Evolutionary conservation across 176 grass and related monocot genomes (phyloP), one percentile per base, ranked within the genome.

Genomic region (Bonia amplexicaulis): DNA sequence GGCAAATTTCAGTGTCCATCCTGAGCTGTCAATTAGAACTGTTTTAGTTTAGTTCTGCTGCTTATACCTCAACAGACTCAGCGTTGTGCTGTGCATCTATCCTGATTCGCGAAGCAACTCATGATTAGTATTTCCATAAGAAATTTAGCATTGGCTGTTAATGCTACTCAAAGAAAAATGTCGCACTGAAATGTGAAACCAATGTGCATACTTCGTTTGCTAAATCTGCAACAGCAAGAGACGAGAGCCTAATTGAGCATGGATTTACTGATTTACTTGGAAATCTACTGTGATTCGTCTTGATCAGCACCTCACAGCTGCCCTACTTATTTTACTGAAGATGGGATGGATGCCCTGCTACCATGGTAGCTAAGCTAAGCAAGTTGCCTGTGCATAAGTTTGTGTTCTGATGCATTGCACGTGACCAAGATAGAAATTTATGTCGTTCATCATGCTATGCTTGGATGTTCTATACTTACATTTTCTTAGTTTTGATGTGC

Each of bases 401-500:
- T 81, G 29, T 90, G 59, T 77, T 10, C 20, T 57, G 64, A 71
- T 82, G 54, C 12, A 66, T 19, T 76, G 12, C 35, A 42, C 23
- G 66, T 27, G 52, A 59, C 68, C 69, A 59, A 68, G 26, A 57
- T 68, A 67, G 4, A 76, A 60, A 69, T 12, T 53, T 73, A 67
- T 75, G 16, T 61, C 13, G 7, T 39, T 71, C 57, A 59, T 78
- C 66, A 83, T 68, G 58, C 51, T 42, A 47, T 40, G 16, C 45
- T 74, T 51, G 40, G 17, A 51, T 66, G 12, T 49, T 87, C 41
- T 77, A 13, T 60, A 48, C 68, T 74, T 6, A 79, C 53, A 29
- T 71, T 67, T 48, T 90, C 11, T 61, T 68, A 44, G 7, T 74
- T 82, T 78, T 90, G 31, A 82, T 19, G 26, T 40, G 77, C 80